These are phyloP conservation scores for Agroathelia rolfsii DNA, from an alignment of 1,284 basidiomycete genomes.

Conservation along the genomic window DNA sequence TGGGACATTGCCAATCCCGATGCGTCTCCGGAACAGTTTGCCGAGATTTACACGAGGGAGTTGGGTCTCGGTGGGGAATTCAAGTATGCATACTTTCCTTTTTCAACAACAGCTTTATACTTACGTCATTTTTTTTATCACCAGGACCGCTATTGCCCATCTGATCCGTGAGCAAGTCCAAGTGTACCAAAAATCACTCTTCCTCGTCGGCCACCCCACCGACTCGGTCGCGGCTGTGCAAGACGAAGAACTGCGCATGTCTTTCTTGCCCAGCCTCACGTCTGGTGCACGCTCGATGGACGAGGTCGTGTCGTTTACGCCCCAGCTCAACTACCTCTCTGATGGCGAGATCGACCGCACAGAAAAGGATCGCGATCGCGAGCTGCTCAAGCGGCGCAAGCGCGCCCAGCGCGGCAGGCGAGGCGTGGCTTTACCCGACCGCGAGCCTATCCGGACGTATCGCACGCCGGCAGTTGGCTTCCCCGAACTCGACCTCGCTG, in stretches of 20 bases:
- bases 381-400: conserved; percentile 77
- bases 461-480: conserved; percentile 81
- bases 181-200: conserved; percentile 85
- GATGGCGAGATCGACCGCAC: conserved; percentile 82
- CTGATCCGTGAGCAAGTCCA: conserved; percentile 94
- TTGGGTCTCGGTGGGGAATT: conserved; percentile 90
- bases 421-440: conserved; percentile 86
- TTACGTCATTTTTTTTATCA: conserved; percentile 8
- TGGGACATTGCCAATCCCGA: conserved; percentile 85
- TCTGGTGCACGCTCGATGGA: conserved; percentile 65
- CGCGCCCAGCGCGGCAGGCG: conserved; percentile 83
- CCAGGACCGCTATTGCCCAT: conserved; percentile 91
- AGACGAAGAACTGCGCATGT: conserved; percentile 87
- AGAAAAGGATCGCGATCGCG: conserved; percentile 91
- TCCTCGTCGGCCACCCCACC: conserved; percentile 81
- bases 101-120: conserved; percentile 1
- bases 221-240: conserved; percentile 72
- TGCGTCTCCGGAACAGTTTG: conserved; percentile 88
- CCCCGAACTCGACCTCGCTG: conserved; percentile 65
- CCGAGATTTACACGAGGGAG: conserved; percentile 80
- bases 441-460: conserved; percentile 87
- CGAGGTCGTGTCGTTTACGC: conserved; percentile 75
- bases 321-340: conserved; percentile 80
- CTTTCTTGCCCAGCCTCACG: conserved; percentile 77
- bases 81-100: conserved; percentile 58